A percentile compares a stretch with the other conserved stretches of the same genome.
Evolutionary conservation across 2,329 filamentous ascomycete genomes (phyloP).

Genomic region (Venturia asperata): DNA sequence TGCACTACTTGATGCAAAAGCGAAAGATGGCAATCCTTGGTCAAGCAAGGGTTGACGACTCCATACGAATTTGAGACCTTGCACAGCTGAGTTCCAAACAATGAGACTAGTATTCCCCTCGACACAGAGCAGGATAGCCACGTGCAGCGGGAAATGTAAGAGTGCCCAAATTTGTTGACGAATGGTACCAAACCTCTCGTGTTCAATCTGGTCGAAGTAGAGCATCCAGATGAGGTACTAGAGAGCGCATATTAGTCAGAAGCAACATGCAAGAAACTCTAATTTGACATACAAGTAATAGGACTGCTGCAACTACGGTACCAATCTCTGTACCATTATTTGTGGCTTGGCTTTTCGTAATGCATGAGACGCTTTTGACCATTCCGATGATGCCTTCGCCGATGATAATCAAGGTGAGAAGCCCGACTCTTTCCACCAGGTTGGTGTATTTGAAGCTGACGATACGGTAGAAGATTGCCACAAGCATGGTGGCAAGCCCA

Average conservation of each 20-base stretch:
- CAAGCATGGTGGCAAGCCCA: constrained; percentile 41
- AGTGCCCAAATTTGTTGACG: constrained; percentile 31
- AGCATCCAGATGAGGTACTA: constrained; percentile 30
- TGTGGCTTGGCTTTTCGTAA: constrained; percentile 18
- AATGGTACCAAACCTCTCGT: constrained; percentile 30
- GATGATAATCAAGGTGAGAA: constrained; percentile 55
- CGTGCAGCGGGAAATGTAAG: constrained; percentile 30
- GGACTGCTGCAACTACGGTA: constrained; percentile 10
- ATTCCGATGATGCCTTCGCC: constrained; percentile 55
- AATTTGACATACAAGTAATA: constrained; percentile 5
- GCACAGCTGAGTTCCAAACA: constrained; percentile 24
- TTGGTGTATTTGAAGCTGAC: constrained; percentile 53
- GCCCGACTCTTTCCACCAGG: constrained; percentile 50
- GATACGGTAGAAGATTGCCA: constrained; percentile 46
- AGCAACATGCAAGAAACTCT: too few relatives aligned
- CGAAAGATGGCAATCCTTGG: constrained; percentile 22
- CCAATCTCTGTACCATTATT: constrained; percentile 11
- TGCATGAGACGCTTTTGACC: constrained; percentile 39
- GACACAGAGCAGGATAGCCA: constrained; percentile 27
- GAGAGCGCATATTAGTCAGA: neutral
- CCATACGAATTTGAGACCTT: constrained; percentile 26
- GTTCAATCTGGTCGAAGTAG: constrained; percentile 30
- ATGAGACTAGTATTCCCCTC: constrained; percentile 24
- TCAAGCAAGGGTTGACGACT: constrained; percentile 21
- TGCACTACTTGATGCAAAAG: constrained; percentile 21